phyloP scores from a whole-genome alignment of 352 stramenopile species.

The Pythium chondricola region DNA sequence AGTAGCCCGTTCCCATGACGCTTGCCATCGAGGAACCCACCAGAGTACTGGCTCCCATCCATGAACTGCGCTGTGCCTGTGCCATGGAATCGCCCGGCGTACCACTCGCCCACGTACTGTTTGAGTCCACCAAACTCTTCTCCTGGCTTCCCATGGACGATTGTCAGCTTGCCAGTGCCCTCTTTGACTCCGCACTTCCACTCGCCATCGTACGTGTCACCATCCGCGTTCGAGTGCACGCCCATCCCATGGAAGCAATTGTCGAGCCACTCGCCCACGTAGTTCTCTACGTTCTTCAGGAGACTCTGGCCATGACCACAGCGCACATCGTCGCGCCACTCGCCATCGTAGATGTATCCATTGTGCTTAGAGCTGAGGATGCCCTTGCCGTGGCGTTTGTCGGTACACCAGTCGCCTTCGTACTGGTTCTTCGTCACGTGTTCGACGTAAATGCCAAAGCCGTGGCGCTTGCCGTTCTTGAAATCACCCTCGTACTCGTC shows the following conservation, averaged over 20 bases:
- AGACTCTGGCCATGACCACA: constrained; percentile 66
- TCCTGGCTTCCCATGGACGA: constrained; percentile 14
- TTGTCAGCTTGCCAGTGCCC: constrained; percentile 55
- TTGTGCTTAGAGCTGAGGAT: constrained; percentile 52
- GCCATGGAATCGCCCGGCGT: constrained; percentile 53
- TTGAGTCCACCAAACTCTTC: constrained; percentile 41
- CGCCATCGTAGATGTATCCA: constrained; percentile 73
- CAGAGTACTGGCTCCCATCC: constrained; percentile 88
- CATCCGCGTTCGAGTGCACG: constrained; percentile 52
- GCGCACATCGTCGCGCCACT: constrained; percentile 67
- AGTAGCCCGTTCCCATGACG: constrained; percentile 69
- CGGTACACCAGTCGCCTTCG: constrained; percentile 63
- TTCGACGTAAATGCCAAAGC: constrained; percentile 70
- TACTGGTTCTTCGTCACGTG: constrained; percentile 70
- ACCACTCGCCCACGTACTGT: constrained; percentile 68
- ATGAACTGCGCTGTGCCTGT: constrained; percentile 77
- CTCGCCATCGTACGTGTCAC: constrained; percentile 66
- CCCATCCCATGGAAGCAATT: constrained; percentile 66
- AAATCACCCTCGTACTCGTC: constrained; percentile 81
- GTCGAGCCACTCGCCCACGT: constrained; percentile 53
- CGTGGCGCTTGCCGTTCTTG: constrained; percentile 53
- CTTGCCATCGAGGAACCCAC: constrained; percentile 62
- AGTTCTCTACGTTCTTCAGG: constrained; percentile 65
- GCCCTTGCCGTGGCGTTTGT: constrained; percentile 64
- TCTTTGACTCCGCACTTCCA: constrained; percentile 45